These are phyloP conservation scores for Phytophthora cactorum DNA, from an alignment of 352 stramenopile species.

Conservation along the genomic window DNA sequence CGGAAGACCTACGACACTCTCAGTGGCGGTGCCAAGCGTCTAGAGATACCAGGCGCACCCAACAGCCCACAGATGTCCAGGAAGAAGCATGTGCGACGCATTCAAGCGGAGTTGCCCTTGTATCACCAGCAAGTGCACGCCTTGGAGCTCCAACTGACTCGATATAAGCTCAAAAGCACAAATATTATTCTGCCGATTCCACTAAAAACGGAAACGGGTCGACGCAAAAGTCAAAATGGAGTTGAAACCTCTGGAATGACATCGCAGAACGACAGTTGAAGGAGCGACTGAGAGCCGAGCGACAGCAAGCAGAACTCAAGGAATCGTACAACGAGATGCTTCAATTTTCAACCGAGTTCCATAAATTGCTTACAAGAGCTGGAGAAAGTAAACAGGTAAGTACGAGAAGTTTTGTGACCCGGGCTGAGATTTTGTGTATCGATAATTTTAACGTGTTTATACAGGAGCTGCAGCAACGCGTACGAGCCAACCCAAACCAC, in stretches of 20 bases:
- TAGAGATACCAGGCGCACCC: neutral
- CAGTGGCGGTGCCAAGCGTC: neutral
- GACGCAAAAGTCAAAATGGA: neutral
- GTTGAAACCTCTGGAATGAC: slow-evolving; percentile 8
- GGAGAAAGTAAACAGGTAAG: neutral
- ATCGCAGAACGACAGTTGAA: slow-evolving; percentile 29
- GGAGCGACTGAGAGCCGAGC: slow-evolving; percentile 15
- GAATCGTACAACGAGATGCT: neutral
- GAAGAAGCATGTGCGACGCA: slow-evolving; percentile 21
- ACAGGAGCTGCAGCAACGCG: neutral
- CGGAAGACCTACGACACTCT: no score
- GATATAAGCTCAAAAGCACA: slow-evolving; percentile 5
- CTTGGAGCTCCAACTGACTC: slow-evolving; percentile 35
- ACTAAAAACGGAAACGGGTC: neutral
- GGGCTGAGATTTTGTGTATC: neutral
- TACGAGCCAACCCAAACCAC: neutral
- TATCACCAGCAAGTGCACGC: slow-evolving; percentile 30
- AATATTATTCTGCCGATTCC: neutral
- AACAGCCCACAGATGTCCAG: neutral
- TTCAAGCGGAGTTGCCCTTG: slow-evolving; percentile 34
- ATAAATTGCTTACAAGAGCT: neutral
- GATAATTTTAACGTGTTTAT: neutral
- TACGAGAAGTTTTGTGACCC: neutral
- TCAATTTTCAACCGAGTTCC: neutral
- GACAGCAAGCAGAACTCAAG: slow-evolving; percentile 30